Percentiles rank a stretch among this genome's conserved stretches.
Conservation (phyloP, 1,139 yeast species). For the Candida sanyaensis region DNA sequence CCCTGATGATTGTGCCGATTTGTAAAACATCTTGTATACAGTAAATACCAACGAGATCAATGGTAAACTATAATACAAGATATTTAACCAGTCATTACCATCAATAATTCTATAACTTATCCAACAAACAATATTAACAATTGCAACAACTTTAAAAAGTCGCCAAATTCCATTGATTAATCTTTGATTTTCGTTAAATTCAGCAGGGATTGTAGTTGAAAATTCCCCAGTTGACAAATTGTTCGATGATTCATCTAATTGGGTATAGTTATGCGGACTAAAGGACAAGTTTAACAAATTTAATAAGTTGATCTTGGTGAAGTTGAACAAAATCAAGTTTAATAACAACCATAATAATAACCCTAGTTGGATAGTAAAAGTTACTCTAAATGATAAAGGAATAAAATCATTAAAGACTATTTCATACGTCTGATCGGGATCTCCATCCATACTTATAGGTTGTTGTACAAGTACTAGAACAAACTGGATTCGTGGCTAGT, state of each 20-base stretch:
- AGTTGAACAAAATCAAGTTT: constrained; percentile 26
- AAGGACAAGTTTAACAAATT: constrained; percentile 42
- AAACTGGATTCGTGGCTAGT: neutral
- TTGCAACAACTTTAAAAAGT: constrained; percentile 23
- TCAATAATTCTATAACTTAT: constrained; percentile 22
- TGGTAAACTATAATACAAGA: constrained; percentile 19
- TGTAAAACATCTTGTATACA: constrained; percentile 21
- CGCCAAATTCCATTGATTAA: constrained; percentile 36
- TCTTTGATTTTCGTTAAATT: constrained; percentile 30
- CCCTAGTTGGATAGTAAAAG: constrained; percentile 34
- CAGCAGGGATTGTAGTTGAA: constrained; percentile 34
- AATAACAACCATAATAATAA: constrained; percentile 36
- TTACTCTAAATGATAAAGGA: constrained; percentile 43
- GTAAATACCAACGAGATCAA: constrained; percentile 19
- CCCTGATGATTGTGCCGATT: constrained; percentile 26
- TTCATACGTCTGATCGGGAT: constrained; percentile 12
- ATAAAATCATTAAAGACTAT: constrained; percentile 26
- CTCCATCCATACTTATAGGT: constrained; percentile 13
- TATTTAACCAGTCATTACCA: constrained; percentile 13
- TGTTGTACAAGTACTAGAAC: too few species aligned
- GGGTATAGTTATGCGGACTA: constrained; percentile 38
- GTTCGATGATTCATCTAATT: constrained; percentile 20
- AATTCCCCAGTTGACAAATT: constrained; percentile 32
- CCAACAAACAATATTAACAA: constrained; percentile 26
- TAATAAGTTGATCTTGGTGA: constrained; percentile 32